Conservation (phyloP, 306 rosid species). For the Prunus persica region Prunus_persica_NCBIv2 NC_034009.1:38290001-38290500, state of each 20-base stretch:
- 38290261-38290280: not conserved
- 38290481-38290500: not conserved
- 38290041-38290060: not conserved
- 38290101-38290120: not conserved
- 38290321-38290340: not conserved
- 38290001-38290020: not conserved
- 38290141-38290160: not conserved
- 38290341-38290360: not conserved
- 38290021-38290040: not conserved
- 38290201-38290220: not conserved
- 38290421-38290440: not conserved
- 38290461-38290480: not conserved
- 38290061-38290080: not conserved
- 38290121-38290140: not conserved
- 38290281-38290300: not conserved
- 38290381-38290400: not conserved
- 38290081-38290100: not conserved
- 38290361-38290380: not conserved
- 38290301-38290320: not conserved
- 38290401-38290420: slow-evolving; percentile 20
- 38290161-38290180: not conserved
- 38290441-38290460: not conserved
- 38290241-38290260: not conserved
- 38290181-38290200: not conserved
- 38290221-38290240: not conserved